These are phyloP conservation scores for Amyloporia xantha DNA, from an alignment of 768 basidiomycete species.

Conservation along the genomic window DNA sequence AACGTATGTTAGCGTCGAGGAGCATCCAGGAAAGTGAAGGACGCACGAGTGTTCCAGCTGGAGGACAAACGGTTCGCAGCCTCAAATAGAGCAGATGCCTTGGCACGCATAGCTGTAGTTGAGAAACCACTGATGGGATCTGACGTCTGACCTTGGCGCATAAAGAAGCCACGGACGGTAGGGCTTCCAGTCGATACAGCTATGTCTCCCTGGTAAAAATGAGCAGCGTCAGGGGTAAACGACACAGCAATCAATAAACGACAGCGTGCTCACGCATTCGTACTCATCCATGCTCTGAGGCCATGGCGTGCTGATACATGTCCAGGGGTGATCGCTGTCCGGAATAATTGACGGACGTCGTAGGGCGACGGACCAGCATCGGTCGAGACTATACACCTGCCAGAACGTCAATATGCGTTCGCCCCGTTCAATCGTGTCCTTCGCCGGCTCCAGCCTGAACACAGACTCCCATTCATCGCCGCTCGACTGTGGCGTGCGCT, in stretches of 20 bases:
- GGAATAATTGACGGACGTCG: conserved; percentile 61
- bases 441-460: conserved; percentile 50
- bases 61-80: conserved; percentile 56
- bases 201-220: conserved; percentile 45
- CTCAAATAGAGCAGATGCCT: conserved; percentile 71
- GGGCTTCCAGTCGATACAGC: conserved; percentile 45
- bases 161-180: conserved; percentile 57
- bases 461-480: conserved; percentile 31
- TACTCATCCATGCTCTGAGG: conserved; percentile 70
- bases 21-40: conserved; percentile 6
- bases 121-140: conserved; percentile 49
- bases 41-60: conserved; percentile 54
- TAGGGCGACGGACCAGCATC: conserved; percentile 73
- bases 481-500: conserved; percentile 22
- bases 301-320: conserved; percentile 69
- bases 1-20: conserved; percentile 1
- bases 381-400: conserved; percentile 78
- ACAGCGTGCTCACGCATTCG: conserved; percentile 46
- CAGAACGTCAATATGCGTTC: conserved; percentile 75
- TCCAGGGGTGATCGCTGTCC: conserved; percentile 50
- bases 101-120: conserved; percentile 57
- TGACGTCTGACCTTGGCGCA: conserved; percentile 42
- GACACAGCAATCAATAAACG: not conserved
- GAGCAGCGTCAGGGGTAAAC: not conserved
- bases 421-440: conserved; percentile 54